These are phyloP conservation scores for Alternaria triticimaculans DNA, from an alignment of 2,329 filamentous ascomycete species.

Conservation along the genomic window DNA sequence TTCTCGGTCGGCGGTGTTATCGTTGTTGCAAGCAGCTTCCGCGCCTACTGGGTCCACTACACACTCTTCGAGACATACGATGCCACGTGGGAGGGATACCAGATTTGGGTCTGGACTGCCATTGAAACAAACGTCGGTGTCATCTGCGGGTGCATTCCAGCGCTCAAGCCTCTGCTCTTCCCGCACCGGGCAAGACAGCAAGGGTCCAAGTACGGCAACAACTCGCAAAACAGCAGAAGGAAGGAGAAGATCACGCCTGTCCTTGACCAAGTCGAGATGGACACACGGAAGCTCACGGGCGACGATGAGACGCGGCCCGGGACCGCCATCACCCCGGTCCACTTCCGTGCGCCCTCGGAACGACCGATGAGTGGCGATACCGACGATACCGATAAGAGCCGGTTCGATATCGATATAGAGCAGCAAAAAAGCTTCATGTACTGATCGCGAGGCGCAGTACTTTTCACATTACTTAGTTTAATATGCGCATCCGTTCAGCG, in stretches of 20 bases:
- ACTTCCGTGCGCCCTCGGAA: constrained; percentile 25
- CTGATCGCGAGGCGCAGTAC: constrained; percentile 30
- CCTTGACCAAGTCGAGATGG: constrained; percentile 44
- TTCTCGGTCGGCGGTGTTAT: constrained; percentile 55
- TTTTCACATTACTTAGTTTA: constrained; percentile 17
- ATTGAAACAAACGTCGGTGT: constrained; percentile 54
- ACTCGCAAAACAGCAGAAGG: constrained; percentile 39
- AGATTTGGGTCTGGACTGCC: constrained; percentile 53
- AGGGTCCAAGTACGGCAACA: constrained; percentile 40
- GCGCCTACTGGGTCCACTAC: constrained; percentile 57
- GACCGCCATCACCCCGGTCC: constrained; percentile 25
- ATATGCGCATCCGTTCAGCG: constrained; percentile 23
- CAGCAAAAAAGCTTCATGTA: constrained; percentile 48
- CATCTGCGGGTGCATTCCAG: constrained; percentile 54
- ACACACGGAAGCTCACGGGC: constrained; percentile 39
- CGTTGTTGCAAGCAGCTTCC: constrained; percentile 54
- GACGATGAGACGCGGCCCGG: constrained; percentile 32
- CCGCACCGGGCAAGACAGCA: constrained; percentile 40
- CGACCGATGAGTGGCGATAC: constrained; percentile 45
- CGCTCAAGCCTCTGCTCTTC: constrained; percentile 52
- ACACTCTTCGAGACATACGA: constrained; percentile 54
- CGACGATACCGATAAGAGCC: constrained; percentile 43
- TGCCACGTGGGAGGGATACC: constrained; percentile 54
- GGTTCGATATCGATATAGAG: constrained; percentile 43
- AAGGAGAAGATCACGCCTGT: constrained; percentile 42